Conservation (phyloP, 805 yeast species). For the Cyberlindnera amylophila region DNA sequence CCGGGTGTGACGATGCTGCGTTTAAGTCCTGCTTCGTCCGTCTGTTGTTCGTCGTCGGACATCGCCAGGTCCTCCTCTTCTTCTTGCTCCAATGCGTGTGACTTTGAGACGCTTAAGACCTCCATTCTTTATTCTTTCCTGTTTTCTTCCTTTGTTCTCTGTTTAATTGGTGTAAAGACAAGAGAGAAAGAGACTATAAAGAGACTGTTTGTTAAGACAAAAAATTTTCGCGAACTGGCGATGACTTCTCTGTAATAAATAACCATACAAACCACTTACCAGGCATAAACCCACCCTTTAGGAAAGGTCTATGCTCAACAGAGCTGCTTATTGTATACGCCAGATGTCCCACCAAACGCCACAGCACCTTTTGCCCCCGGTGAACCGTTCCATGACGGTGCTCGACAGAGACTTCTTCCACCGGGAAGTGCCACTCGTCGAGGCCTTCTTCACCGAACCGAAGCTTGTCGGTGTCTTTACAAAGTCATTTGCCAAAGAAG, state of each 20-base stretch:
- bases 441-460: conserved; percentile 69
- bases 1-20: conserved; percentile 83
- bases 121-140: conserved; percentile 16
- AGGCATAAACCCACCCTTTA: too few relatives aligned
- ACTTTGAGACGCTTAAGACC: conserved; percentile 19
- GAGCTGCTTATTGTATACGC: too few relatives aligned
- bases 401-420: conserved; percentile 67
- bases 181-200: too few relatives aligned
- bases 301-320: too few relatives aligned
- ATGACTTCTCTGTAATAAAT: too few relatives aligned
- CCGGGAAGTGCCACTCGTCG: conserved; percentile 54
- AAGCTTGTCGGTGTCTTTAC: conserved; percentile 44
- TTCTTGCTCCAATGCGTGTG: conserved; percentile 14
- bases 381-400: conserved; percentile 56
- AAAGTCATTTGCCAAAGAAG: conserved; percentile 52
- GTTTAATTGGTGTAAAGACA: neutral
- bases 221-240: too few relatives aligned
- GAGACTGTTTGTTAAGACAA: too few relatives aligned
- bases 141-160: too few relatives aligned
- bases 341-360: conserved; percentile 5
- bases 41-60: conserved; percentile 23
- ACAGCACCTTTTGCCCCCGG: conserved; percentile 51
- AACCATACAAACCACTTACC: too few relatives aligned
- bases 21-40: conserved; percentile 29
- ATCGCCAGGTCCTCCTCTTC: conserved; percentile 33